Conservation (phyloP, 2,329 filamentous ascomycete species). For the Apiospora koreana region DNA sequence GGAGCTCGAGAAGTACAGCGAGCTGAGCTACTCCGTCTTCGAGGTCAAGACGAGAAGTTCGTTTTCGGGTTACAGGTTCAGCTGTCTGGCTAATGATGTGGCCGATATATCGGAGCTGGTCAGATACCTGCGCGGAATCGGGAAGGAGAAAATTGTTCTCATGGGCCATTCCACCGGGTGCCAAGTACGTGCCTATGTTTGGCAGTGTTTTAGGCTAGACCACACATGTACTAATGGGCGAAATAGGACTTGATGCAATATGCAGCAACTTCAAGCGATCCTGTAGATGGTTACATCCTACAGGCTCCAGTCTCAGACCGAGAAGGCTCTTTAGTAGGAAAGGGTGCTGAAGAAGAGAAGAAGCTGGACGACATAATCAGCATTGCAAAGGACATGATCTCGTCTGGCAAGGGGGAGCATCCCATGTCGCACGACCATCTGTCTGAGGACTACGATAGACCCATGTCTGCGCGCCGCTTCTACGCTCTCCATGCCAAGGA, state of each 20-base stretch:
- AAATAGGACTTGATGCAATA: constrained; percentile 59
- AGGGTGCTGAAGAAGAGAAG: constrained; percentile 36
- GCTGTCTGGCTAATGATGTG: constrained; percentile 52
- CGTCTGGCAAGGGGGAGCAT: constrained; percentile 53
- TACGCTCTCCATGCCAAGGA: constrained; percentile 50
- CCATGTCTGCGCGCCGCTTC: constrained; percentile 55
- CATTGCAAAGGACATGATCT: constrained; percentile 55
- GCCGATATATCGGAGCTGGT: constrained; percentile 55
- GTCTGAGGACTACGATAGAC: constrained; percentile 41
- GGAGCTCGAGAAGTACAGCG: constrained; percentile 38
- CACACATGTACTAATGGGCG: not conserved
- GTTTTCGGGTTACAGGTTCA: constrained; percentile 53
- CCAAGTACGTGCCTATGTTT: constrained; percentile 41
- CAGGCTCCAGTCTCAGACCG: constrained; percentile 81
- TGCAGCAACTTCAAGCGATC: constrained; percentile 45
- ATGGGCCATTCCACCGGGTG: constrained; percentile 62
- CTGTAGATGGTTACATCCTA: constrained; percentile 74
- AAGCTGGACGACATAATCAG: constrained; percentile 46
- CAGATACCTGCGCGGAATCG: constrained; percentile 52
- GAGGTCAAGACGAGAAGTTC: constrained; percentile 58
- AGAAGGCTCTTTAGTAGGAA: constrained; percentile 56
- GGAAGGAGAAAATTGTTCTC: constrained; percentile 52
- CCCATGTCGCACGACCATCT: constrained; percentile 52
- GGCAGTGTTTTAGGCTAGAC: constrained; percentile 14
- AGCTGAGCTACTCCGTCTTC: constrained; percentile 54